Conservation (phyloP, 768 basidiomycete genomes). For the Gyrodon lividus region DNA sequence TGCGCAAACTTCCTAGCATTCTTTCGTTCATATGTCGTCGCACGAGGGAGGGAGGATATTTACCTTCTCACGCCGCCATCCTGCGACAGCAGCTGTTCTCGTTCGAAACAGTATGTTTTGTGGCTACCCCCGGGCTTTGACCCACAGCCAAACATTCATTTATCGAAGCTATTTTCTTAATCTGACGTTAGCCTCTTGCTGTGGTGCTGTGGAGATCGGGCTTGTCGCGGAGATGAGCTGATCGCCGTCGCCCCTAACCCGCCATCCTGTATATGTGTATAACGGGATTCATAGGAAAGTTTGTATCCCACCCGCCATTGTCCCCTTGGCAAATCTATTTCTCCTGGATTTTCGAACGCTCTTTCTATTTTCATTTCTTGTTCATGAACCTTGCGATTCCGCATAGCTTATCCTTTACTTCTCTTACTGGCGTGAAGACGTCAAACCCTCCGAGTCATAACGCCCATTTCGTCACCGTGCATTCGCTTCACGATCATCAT, state of each 20-base stretch:
- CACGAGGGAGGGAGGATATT: background rate
- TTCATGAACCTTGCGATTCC: background rate
- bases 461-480: background rate
- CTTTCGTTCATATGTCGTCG: background rate
- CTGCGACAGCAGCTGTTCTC: too few relatives aligned
- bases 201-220: conserved; percentile 15
- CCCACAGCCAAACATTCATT: too few relatives aligned
- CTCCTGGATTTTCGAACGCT: background rate
- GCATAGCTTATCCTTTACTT: background rate
- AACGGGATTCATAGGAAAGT: conserved; percentile 13
- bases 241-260: conserved; percentile 27
- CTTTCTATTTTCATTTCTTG: conserved; percentile 4
- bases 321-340: conserved; percentile 7
- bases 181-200: conserved; percentile 7
- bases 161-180: background rate
- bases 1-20: background rate
- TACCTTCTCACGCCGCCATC: background rate
- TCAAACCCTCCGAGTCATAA: background rate
- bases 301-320: conserved; percentile 4
- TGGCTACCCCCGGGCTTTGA: too few relatives aligned
- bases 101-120: background rate
- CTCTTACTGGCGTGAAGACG: background rate
- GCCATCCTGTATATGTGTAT: conserved; percentile 13
- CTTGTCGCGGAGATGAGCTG: conserved; percentile 26
- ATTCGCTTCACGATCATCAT: conserved; percentile 4